These are phyloP conservation scores for Saksenaea oblongispora DNA, from an alignment of 371 early-diverging fungal genomes.

Conservation along the genomic window DNA sequence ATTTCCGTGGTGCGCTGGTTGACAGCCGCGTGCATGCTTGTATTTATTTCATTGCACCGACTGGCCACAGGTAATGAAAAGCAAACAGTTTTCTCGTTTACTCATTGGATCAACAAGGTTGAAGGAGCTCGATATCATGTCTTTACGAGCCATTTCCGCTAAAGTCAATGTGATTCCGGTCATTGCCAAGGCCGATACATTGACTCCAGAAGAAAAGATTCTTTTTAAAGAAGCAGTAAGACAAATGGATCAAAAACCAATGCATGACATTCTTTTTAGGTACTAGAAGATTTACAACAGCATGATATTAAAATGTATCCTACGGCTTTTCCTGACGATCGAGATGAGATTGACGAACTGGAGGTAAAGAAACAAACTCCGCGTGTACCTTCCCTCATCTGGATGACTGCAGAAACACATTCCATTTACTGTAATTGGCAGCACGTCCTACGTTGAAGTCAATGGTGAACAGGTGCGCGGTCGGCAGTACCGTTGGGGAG, in stretches of 20 bases:
- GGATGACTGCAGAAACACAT: constrained; percentile 58
- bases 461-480: constrained; percentile 82
- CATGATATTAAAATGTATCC: constrained; percentile 78
- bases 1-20: constrained; percentile 63
- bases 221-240: constrained; percentile 71
- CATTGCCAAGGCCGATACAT: constrained; percentile 72
- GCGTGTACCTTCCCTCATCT: neutral
- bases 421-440: constrained; percentile 94
- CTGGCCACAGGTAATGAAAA: constrained; percentile 87
- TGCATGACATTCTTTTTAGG: constrained; percentile 16
- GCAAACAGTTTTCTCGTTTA: no score
- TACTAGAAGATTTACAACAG: constrained; percentile 72
- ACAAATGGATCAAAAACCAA: neutral
- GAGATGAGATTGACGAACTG: constrained; percentile 73
- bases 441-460: constrained; percentile 70
- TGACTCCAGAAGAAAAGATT: constrained; percentile 65
- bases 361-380: constrained; percentile 46
- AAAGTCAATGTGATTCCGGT: constrained; percentile 92
- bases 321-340: constrained; percentile 52
- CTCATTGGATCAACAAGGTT: constrained; percentile 52
- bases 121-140: constrained; percentile 88
- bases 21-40: constrained; percentile 94
- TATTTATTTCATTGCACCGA: constrained; percentile 93
- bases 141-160: constrained; percentile 78
- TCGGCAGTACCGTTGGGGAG: constrained; percentile 97